Evolutionary conservation across 352 stramenopile species (phyloP).

Genomic region (Pythium grandisporangium): DNA sequence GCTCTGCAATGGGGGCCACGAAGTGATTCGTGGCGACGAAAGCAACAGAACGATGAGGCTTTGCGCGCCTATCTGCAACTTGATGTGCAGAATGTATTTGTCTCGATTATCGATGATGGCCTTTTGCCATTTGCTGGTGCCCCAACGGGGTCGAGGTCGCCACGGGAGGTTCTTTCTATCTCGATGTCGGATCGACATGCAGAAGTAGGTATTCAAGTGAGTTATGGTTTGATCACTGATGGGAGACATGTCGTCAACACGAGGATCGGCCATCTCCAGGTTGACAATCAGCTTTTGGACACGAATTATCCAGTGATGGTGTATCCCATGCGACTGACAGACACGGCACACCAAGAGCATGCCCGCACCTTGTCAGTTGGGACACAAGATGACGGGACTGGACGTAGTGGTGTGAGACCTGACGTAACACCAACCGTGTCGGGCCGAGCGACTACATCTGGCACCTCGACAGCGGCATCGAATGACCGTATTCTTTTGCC

Average conservation of each 20-base stretch:
- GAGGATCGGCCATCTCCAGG: conserved; percentile 66
- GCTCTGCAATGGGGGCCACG: conserved; percentile 76
- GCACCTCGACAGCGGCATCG: conserved; percentile 4
- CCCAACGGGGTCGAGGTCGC: conserved; percentile 9
- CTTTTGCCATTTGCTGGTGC: neutral
- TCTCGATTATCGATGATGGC: conserved; percentile 70
- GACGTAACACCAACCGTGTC: too few relatives aligned
- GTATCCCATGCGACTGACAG: conserved; percentile 51
- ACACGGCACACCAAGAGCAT: conserved; percentile 63
- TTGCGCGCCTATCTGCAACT: conserved; percentile 61
- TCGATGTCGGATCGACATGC: conserved; percentile 64
- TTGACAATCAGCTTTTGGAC: conserved; percentile 81
- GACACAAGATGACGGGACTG: neutral
- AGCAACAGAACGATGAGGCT: conserved; percentile 31
- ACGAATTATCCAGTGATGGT: conserved; percentile 80
- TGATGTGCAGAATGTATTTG: conserved; percentile 60
- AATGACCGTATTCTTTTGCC: conserved; percentile 39
- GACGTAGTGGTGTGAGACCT: neutral
- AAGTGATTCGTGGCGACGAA: conserved; percentile 33
- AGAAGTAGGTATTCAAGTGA: conserved; percentile 65
- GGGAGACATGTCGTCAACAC: conserved; percentile 73
- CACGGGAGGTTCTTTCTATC: conserved; percentile 63
- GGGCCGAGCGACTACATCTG: too few relatives aligned
- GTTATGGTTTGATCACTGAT: conserved; percentile 58
- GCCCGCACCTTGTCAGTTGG: conserved; percentile 13